Conservation (phyloP, 1,284 basidiomycete genomes). For the Trichosporon faecale region DNA sequence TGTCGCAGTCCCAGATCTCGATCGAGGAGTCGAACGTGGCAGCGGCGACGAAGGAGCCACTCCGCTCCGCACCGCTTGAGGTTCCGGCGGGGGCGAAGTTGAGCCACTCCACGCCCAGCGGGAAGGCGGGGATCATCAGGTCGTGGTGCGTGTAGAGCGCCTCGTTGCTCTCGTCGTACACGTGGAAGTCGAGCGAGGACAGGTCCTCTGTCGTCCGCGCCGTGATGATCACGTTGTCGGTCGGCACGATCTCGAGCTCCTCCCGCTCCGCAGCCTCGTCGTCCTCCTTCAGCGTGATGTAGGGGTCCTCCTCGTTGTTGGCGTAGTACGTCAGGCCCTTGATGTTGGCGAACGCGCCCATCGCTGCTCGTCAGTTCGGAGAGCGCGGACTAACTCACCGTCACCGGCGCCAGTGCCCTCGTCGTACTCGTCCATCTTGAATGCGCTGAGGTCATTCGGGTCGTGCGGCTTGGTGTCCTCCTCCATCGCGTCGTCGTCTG, state of each 20-base stretch:
- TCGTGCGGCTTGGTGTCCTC: slow-evolving; percentile 51
- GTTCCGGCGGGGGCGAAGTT: slow-evolving; percentile 63
- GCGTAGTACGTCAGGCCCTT: slow-evolving; percentile 91
- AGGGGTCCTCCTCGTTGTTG: slow-evolving; percentile 91
- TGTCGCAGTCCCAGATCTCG: slow-evolving; percentile 96
- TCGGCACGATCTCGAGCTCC: slow-evolving; percentile 83
- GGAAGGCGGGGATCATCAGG: slow-evolving; percentile 94
- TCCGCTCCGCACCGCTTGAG: slow-evolving; percentile 41
- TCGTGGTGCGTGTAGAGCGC: slow-evolving; percentile 98
- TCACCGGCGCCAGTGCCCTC: slow-evolving; percentile 66
- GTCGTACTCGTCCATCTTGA: slow-evolving; percentile 92
- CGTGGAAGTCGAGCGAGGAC: slow-evolving; percentile 90
- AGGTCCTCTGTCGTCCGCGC: slow-evolving; percentile 98
- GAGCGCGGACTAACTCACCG: slow-evolving; percentile 52
- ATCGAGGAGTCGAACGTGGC: slow-evolving; percentile 97
- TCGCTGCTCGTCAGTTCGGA: slow-evolving; percentile 54
- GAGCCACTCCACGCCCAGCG: slow-evolving; percentile 98
- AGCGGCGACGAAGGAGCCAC: slow-evolving; percentile 90
- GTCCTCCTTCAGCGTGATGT: slow-evolving; percentile 89
- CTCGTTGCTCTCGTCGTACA: slow-evolving; percentile 88
- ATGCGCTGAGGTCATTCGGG: slow-evolving; percentile 78
- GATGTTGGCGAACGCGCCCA: slow-evolving; percentile 92
- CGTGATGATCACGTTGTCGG: slow-evolving; percentile 86
- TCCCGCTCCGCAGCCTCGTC: slow-evolving; percentile 79
- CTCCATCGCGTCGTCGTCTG: slow-evolving; percentile 40